Conservation (phyloP, 2,329 filamentous ascomycete species). For the Pseudofabraea citricarpa region DNA sequence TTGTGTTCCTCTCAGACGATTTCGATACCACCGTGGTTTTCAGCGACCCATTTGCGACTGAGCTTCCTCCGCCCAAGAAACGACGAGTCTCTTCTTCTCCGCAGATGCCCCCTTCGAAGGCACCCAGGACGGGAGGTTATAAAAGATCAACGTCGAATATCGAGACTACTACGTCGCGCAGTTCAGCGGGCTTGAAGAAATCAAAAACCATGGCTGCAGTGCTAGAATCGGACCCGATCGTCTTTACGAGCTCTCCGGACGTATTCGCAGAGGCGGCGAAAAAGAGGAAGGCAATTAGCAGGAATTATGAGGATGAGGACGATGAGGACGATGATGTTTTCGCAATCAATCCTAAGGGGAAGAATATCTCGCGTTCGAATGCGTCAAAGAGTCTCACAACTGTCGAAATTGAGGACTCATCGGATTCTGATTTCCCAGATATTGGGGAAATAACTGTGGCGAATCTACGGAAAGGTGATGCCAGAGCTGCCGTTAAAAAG, state of each 20-base stretch:
- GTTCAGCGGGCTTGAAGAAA: slow-evolving; percentile 26
- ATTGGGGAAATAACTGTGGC: slow-evolving; percentile 5
- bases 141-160: slow-evolving; percentile 28
- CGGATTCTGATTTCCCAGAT: slow-evolving; percentile 15
- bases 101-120: slow-evolving; percentile 5
- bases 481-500: slow-evolving; percentile 8
- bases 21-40: slow-evolving; percentile 37
- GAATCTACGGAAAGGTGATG: neutral
- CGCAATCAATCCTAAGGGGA: slow-evolving; percentile 2
- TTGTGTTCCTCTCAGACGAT: slow-evolving; percentile 32
- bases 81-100: slow-evolving; percentile 20
- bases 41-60: slow-evolving; percentile 22
- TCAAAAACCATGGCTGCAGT: slow-evolving; percentile 26
- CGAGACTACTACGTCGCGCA: slow-evolving; percentile 19
- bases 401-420: slow-evolving; percentile 7
- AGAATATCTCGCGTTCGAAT: neutral
- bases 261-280: slow-evolving; percentile 11
- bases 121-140: slow-evolving; percentile 8
- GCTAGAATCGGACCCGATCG: slow-evolving; percentile 17
- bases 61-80: slow-evolving; percentile 25
- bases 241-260: slow-evolving; percentile 27
- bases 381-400: neutral
- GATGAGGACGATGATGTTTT: slow-evolving; percentile 8
- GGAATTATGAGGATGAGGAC: slow-evolving; percentile 8
- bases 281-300: slow-evolving; percentile 7